phyloP scores from a whole-genome alignment of 2,329 filamentous ascomycete genomes.

The Cyclaneusma minus region DNA sequence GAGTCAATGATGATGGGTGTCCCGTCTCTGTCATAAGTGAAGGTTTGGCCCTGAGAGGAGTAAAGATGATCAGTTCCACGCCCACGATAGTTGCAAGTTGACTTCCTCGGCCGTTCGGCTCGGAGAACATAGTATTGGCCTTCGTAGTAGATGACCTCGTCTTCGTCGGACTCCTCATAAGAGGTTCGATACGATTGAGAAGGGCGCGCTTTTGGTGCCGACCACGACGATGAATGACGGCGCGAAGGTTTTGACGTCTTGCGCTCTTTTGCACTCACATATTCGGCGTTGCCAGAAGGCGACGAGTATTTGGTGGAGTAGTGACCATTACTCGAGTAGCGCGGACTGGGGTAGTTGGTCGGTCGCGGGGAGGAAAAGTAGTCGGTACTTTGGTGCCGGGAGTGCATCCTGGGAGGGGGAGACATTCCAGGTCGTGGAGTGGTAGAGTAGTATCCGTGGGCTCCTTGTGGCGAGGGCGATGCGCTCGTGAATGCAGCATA shows the following conservation, averaged over 20 bases:
- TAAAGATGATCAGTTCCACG: slow-evolving; percentile 19
- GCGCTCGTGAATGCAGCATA: no score
- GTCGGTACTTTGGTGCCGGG: no score
- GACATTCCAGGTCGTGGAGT: no score
- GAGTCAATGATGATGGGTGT: slow-evolving; percentile 6
- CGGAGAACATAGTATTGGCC: slow-evolving; percentile 14
- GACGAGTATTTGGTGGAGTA: slow-evolving; percentile 15
- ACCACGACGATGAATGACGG: slow-evolving; percentile 17
- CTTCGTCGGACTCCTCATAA: slow-evolving; percentile 21
- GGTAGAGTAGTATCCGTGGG: no score
- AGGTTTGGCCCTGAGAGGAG: slow-evolving; percentile 16
- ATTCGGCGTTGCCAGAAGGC: slow-evolving; percentile 14
- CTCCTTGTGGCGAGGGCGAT: no score
- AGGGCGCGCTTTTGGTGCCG: slow-evolving; percentile 10
- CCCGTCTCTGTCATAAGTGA: slow-evolving; percentile 16
- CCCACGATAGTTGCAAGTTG: slow-evolving; percentile 18
- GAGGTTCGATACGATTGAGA: slow-evolving; percentile 20
- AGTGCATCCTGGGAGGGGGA: no score
- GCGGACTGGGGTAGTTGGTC: slow-evolving; percentile 16
- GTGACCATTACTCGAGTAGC: slow-evolving; percentile 20
- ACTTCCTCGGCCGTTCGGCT: slow-evolving; percentile 12
- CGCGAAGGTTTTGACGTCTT: slow-evolving; percentile 2
- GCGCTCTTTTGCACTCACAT: slow-evolving; percentile 20
- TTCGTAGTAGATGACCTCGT: slow-evolving; percentile 15
- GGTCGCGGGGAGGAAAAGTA: slow-evolving; percentile 10